phyloP scores from a whole-genome alignment of 768 basidiomycete species.

The Lactarius quietus region DNA sequence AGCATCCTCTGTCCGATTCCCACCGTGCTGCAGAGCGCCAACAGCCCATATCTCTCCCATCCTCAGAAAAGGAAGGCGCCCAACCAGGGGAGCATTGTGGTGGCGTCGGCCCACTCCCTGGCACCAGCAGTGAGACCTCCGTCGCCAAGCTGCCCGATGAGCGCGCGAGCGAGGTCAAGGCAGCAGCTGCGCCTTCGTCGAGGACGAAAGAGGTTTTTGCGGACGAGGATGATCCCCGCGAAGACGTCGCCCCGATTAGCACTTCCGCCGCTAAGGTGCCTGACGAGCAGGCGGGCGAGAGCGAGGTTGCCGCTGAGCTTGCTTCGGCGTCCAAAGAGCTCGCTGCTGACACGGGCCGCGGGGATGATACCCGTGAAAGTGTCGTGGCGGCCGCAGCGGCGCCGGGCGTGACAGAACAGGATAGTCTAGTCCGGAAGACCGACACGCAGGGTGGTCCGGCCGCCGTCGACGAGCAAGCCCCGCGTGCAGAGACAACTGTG shows the following conservation, averaged over 20 bases:
- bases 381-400: not conserved
- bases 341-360: not conserved
- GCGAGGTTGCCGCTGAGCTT: not conserved
- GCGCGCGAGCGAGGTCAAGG: conserved; percentile 22
- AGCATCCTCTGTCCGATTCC: not conserved
- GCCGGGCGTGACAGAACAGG: not conserved
- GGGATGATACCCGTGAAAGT: not conserved
- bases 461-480: not conserved
- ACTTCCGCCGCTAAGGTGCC: conserved; percentile 47
- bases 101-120: conserved; percentile 51
- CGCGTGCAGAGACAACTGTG: not conserved
- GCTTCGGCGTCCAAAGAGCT: not conserved
- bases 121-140: conserved; percentile 41
- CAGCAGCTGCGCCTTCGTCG: not conserved
- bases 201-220: not conserved
- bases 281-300: conserved; percentile 36
- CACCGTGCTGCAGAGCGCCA: not conserved
- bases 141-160: conserved; percentile 52
- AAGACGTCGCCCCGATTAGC: conserved; percentile 24
- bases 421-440: not conserved
- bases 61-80: conserved; percentile 34
- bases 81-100: conserved; percentile 34
- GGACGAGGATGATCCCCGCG: conserved; percentile 26
- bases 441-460: not conserved
- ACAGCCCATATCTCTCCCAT: conserved; percentile 34